Base-by-base conservation (phyloP, 176 grass and related monocot genomes). In the Oryza officinalis region DNA sequence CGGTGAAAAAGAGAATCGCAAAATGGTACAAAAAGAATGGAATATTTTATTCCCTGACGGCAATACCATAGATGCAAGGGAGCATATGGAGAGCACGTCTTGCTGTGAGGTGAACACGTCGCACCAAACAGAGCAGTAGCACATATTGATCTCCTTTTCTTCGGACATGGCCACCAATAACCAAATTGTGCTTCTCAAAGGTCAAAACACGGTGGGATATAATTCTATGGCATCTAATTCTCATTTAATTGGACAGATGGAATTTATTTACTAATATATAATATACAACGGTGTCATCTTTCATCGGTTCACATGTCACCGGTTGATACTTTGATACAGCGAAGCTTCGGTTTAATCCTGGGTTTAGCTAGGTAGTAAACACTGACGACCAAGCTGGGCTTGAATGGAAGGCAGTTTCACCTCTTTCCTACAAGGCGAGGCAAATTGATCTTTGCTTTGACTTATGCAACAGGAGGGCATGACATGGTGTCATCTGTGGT, bases 391-490 rank as follows among this genome's bases (percentile, higher is more conserved):
- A 72, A 74, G 10, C 76, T 44, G 83, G 25, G 69, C 13, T 40
- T 75, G 23, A 76, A 84, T 69, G 63, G 80, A 54, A 67, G 80
- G 89, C 84, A 35, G 70, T 70, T 80, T 80, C 22, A 75, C 80
- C 76, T 60, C 79, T 69, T 90, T 87, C 88, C 84, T 25, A 74
- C 40, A 50, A 37, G 40, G 82, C 23, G 33, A 72, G 74, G 70
- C 67, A 86, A 78, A 60, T 77, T 72, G 66, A 75, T 63, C 66
- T 73, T 72, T 28, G 63, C 67, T 71, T 22, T n/a, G 22, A 50
- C 61, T 87, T 81, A 98, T 17, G 96, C 96, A 57, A 98, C 93
- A 22, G 96, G 93, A 57, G 93, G 93, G 70, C 93, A 95, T 6
- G 91, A 90, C 77, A 90, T 90, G 18, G 84, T 83, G 43, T 98